A percentile compares a stretch with the other conserved stretches of the same genome.
These are phyloP conservation scores for Fusarium tanahbumbuense DNA, from an alignment of 2,329 filamentous ascomycete genomes.

Conservation along the genomic window DNA sequence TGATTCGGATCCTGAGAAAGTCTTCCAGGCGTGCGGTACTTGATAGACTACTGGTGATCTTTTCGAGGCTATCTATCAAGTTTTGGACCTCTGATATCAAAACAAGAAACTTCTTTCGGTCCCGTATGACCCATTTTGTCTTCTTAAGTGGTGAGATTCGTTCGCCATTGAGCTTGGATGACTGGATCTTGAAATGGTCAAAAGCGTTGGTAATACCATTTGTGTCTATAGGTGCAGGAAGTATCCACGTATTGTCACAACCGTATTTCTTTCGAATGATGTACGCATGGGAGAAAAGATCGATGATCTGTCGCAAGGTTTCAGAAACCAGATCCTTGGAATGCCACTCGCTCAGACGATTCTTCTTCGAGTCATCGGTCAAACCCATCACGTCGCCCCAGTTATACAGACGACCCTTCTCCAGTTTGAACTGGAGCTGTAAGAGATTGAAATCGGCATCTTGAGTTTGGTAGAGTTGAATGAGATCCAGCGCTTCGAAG, in stretches of 20 bases:
- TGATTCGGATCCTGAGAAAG: accelerated
- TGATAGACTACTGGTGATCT: not conserved
- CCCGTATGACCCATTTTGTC: not conserved
- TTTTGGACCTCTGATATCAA: accelerated
- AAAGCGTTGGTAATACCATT: not conserved
- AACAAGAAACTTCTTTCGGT: not conserved
- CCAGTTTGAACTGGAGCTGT: not conserved
- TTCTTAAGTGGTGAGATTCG: accelerated
- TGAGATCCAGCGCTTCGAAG: not conserved
- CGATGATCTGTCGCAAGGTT: not conserved
- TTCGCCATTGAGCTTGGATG: not conserved
- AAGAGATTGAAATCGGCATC: accelerated
- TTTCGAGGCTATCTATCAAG: not conserved
- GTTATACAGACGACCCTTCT: not conserved
- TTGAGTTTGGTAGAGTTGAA: not conserved
- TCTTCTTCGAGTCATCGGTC: accelerated
- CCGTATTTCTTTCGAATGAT: not conserved
- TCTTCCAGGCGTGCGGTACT: accelerated
- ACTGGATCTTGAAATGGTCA: not conserved
- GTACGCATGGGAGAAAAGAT: not conserved
- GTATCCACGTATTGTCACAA: not conserved
- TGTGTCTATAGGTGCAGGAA: accelerated
- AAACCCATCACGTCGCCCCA: not conserved
- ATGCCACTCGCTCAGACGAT: not conserved
- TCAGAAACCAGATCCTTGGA: not conserved